A percentile compares a stretch with the other conserved stretches of the same genome.
phyloP scores from a whole-genome alignment of 1,139 yeast species.

The Taphrina sp. region DNA sequence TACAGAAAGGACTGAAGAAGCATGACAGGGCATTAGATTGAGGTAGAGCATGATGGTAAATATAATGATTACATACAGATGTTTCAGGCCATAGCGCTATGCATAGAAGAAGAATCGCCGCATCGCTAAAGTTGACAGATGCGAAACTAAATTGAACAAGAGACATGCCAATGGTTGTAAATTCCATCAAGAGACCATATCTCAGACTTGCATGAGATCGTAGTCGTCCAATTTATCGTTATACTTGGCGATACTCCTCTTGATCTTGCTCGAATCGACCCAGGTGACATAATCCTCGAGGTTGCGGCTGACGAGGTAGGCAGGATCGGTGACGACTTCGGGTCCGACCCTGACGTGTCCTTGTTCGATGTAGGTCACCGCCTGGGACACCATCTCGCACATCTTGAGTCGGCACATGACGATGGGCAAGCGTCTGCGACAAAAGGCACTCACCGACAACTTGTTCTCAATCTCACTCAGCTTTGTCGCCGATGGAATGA shows the following conservation, averaged over 20 bases:
- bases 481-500: conserved; percentile 77
- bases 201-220: conserved; percentile 40
- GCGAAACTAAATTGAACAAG: too few relatives aligned
- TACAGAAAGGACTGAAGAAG: too few relatives aligned
- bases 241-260: conserved; percentile 81
- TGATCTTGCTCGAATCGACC: conserved; percentile 93
- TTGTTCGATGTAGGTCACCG: conserved; percentile 88
- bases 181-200: neutral
- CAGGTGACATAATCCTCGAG: conserved; percentile 97
- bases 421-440: conserved; percentile 89
- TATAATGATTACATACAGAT: too few relatives aligned
- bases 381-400: conserved; percentile 88
- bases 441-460: conserved; percentile 84
- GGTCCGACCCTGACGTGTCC: conserved; percentile 99
- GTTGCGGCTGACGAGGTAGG: conserved; percentile 79
- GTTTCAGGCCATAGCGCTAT: too few relatives aligned
- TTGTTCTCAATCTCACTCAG: conserved; percentile 91
- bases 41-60: too few relatives aligned
- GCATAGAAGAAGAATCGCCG: too few relatives aligned
- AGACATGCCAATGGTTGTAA: too few relatives aligned
- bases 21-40: too few relatives aligned
- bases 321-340: conserved; percentile 90
- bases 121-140: too few relatives aligned
- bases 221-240: conserved; percentile 59
- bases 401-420: conserved; percentile 92